A percentile compares a stretch with the other conserved stretches of the same genome.
Evolutionary conservation across 768 basidiomycete species (phyloP).

Genomic region (Pulveroboletus sp.): DNA sequence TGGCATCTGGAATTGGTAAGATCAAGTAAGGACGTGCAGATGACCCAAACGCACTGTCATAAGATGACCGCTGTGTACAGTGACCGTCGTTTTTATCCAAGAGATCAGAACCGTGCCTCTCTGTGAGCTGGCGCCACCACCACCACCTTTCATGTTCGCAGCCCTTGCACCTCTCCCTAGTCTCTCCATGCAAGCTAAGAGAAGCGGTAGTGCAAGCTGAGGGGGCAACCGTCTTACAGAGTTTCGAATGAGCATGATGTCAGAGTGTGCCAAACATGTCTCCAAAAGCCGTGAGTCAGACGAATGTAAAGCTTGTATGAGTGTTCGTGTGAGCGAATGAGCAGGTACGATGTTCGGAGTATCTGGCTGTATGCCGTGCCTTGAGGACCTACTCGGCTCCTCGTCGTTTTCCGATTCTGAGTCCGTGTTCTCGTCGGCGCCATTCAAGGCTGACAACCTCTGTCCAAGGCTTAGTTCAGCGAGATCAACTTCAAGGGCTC

Average conservation of each 20-base stretch:
- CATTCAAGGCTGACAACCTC: constrained; percentile 71
- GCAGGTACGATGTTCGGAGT: constrained; percentile 57
- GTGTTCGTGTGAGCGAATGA: constrained; percentile 84
- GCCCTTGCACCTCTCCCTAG: constrained; percentile 71
- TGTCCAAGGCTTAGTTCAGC: constrained; percentile 92
- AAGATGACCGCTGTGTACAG: constrained; percentile 84
- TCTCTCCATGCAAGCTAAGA: constrained; percentile 86
- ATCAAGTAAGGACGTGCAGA: background rate
- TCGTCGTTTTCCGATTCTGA: constrained; percentile 45
- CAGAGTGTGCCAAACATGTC: constrained; percentile 80
- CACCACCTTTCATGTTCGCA: constrained; percentile 70
- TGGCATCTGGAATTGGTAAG: constrained; percentile 61
- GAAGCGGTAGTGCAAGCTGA: constrained; percentile 78
- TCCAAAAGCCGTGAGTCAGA: constrained; percentile 85
- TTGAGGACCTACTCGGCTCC: constrained; percentile 31
- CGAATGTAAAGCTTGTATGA: constrained; percentile 95
- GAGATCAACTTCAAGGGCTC: constrained; percentile 73
- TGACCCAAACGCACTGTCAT: constrained; percentile 70
- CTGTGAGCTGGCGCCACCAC: constrained; percentile 76
- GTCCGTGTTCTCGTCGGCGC: constrained; percentile 34
- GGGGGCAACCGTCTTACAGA: constrained; percentile 85
- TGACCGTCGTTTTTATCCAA: constrained; percentile 80
- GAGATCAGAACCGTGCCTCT: constrained; percentile 61
- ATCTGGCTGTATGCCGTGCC: constrained; percentile 12
- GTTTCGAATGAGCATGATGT: constrained; percentile 74